Base-by-base conservation (phyloP, 805 yeast genomes). In the Metschnikowia drakensbergensis region DNA sequence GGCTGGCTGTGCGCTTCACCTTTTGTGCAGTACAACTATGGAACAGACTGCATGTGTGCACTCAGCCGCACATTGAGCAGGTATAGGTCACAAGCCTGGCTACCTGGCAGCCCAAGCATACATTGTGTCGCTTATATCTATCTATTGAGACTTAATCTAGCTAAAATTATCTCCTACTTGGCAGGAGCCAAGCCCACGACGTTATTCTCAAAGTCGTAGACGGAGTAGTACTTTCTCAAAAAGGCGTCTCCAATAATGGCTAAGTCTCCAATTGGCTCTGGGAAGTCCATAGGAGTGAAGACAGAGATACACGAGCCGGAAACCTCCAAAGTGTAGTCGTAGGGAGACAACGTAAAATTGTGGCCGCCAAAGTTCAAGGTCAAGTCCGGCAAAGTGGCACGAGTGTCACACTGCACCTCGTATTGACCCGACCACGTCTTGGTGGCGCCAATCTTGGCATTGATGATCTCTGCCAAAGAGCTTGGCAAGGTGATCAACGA, bases 391-490 rank as follows among this genome's bases (percentile, higher is more conserved):
- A 94, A 79, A 30, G 77, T 65, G 58, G 79, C 92, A 76, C 97
- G 88, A 47, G 81, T 72, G 41, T 73, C 90, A 81, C 99, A 94
- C 48, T 94, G 98, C 59, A 94, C 75, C 47, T 88, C 76, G 79
- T 94, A 94, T 79, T 94, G 98, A 58, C 99, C 99, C 46, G 91
- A 82, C 98, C 98, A 94, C 44, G 91, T 83, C 76, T 92, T 94
- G 71, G 83, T 86, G 48, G 99, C 99, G 62, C 99, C 99, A 66
- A 94, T 94, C 78, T 90, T 89, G 48, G 96, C 77, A 69, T 94
- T 94, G 66, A 94, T 75, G 61, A 94, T 87, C 75, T 94, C 99
- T 42, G 99, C 98, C 64, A 94, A 76, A 45, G 94, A 92, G 27
- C 96, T 84, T 59, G 99, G 99, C 65, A 94, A 78, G 42, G 96